phyloP scores from a whole-genome alignment of 164 flowering plant genomes.

The Piper betle region DNA sequence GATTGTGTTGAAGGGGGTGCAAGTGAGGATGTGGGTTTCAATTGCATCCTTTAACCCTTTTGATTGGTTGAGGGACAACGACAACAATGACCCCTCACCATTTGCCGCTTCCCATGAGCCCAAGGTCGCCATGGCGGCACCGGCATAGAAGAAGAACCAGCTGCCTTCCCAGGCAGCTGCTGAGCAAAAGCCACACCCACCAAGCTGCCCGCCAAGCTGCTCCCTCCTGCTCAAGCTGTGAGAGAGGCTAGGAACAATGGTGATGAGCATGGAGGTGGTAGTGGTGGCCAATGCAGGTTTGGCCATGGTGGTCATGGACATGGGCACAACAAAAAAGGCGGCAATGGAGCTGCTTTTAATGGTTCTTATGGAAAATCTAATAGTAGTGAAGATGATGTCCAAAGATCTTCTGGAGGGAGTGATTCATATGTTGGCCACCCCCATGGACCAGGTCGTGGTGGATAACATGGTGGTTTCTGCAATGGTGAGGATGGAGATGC shows the following conservation, averaged over 20 bases:
- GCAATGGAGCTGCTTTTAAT: constrained; percentile 27
- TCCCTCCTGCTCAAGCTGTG: constrained; percentile 74
- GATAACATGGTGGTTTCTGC: constrained; percentile 38
- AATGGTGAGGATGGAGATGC: constrained; percentile 42
- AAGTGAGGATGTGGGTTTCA: too few relatives aligned
- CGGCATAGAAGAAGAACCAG: constrained; percentile 16
- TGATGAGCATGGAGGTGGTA: constrained; percentile 31
- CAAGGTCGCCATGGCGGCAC: constrained; percentile 17
- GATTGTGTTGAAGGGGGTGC: too few relatives aligned
- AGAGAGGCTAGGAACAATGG: constrained; percentile 37
- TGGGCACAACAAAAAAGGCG: constrained; percentile 27
- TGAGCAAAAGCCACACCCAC: too few relatives aligned
- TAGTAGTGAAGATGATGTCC: constrained; percentile 27
- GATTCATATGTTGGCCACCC: constrained; percentile 32
- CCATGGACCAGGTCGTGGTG: constrained; percentile 43
- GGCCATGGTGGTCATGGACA: constrained; percentile 26
- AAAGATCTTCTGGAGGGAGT: constrained; percentile 22
- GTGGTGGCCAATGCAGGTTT: constrained; percentile 32
- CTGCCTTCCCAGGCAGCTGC: constrained; percentile 9
- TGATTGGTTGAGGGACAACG: constrained; percentile 63
- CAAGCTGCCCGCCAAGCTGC: constrained; percentile 52
- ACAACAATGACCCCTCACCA: constrained; percentile 55
- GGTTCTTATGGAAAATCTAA: constrained; percentile 22
- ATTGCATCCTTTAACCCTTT: constrained; percentile 39
- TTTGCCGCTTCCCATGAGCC: constrained; percentile 42